phyloP scores from a whole-genome alignment of 2,329 filamentous ascomycete genomes.

The Tothia fuscella region DNA sequence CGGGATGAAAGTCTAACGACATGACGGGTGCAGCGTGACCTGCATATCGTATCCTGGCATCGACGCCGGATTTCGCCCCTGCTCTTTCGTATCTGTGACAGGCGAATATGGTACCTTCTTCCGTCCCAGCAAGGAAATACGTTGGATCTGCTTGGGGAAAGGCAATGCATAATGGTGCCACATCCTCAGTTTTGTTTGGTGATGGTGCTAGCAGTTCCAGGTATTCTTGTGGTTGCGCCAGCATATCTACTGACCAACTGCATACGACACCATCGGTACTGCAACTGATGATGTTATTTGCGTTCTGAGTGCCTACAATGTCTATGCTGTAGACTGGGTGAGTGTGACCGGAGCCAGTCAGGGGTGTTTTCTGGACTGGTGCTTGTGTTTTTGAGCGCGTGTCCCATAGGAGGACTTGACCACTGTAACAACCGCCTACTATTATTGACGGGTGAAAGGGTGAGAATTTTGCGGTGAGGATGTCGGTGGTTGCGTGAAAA shows the following conservation, averaged over 20 bases:
- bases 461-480: slow-evolving; percentile 93
- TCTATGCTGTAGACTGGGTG: slow-evolving; percentile 93
- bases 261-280: slow-evolving; percentile 95
- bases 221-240: slow-evolving; percentile 89
- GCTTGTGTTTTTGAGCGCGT: slow-evolving; percentile 66
- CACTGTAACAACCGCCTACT: slow-evolving; percentile 89
- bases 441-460: slow-evolving; percentile 96
- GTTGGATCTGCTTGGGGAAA: slow-evolving; percentile 94
- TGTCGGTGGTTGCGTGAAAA: slow-evolving; percentile 91
- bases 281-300: slow-evolving; percentile 95
- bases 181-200: slow-evolving; percentile 74
- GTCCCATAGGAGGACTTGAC: slow-evolving; percentile 94
- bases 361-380: slow-evolving; percentile 88
- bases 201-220: slow-evolving; percentile 77
- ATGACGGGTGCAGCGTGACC: slow-evolving; percentile 92
- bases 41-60: slow-evolving; percentile 74
- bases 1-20: slow-evolving; percentile 90
- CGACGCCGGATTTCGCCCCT: slow-evolving; percentile 90
- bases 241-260: slow-evolving; percentile 96
- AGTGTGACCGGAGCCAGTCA: slow-evolving; percentile 89
- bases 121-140: slow-evolving; percentile 92
- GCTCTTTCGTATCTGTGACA: slow-evolving; percentile 96
- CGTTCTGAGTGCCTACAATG: slow-evolving; percentile 95
- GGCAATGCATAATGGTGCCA: slow-evolving; percentile 86
- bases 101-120: slow-evolving; percentile 92